Conservation (phyloP, 306 rosid species). For the Acacia melanoxylon region DNA sequence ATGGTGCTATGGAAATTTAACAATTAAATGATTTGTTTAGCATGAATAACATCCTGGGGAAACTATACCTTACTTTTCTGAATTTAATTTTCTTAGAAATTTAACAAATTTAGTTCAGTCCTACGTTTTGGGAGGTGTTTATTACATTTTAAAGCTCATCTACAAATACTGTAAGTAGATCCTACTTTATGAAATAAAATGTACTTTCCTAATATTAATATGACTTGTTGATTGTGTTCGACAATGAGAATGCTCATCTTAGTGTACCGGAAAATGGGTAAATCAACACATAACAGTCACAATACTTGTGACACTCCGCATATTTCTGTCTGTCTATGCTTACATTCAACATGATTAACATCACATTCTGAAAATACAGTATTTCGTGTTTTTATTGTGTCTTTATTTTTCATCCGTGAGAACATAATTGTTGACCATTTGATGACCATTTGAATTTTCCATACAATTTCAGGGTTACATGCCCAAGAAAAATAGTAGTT, state of each 20-base stretch:
- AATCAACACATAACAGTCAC: not conserved
- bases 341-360: not conserved
- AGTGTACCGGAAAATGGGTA: not conserved
- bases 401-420: not conserved
- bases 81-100: not conserved
- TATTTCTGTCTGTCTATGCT: not conserved
- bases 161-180: not conserved
- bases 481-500: conserved; percentile 72
- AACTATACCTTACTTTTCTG: not conserved
- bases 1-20: not conserved
- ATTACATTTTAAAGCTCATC: not conserved
- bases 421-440: not conserved
- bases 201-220: not conserved
- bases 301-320: not conserved
- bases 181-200: not conserved
- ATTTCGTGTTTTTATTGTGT: not conserved
- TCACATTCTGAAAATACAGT: not conserved
- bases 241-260: not conserved
- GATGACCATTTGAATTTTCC: not conserved
- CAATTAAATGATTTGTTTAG: not conserved
- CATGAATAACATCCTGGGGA: not conserved
- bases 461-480: conserved; percentile 50
- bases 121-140: not conserved
- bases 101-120: not conserved
- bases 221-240: not conserved